Percentiles rank a stretch among this genome's conserved stretches.
Evolutionary conservation across 495 filamentous ascomycete genomes (phyloP).

Genomic region (Penicillium canescens): DNA sequence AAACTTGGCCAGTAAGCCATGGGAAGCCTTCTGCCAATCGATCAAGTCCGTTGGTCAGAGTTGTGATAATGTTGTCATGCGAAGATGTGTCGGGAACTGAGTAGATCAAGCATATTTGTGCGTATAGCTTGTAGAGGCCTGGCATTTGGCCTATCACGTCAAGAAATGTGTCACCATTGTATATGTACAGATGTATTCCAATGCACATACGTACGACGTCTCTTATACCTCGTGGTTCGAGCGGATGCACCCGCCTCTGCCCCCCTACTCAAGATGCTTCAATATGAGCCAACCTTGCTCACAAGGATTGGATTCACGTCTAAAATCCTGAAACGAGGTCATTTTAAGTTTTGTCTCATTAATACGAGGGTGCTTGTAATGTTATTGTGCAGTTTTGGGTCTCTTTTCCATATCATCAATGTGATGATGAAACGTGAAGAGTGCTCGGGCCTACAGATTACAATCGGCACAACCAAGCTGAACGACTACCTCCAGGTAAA

Average conservation of each 20-base stretch:
- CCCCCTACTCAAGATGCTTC: neutral
- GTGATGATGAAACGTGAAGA: too few species aligned
- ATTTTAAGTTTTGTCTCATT: too few species aligned
- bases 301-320: too few species aligned
- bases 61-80: slow-evolving; percentile 27
- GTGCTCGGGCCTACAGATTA: too few species aligned
- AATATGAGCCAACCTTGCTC: neutral
- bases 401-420: too few species aligned
- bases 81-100: slow-evolving; percentile 22
- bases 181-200: neutral
- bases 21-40: slow-evolving; percentile 44
- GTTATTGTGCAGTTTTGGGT: too few species aligned
- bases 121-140: slow-evolving; percentile 34
- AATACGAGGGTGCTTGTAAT: too few species aligned
- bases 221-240: neutral
- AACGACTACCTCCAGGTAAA: too few species aligned
- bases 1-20: slow-evolving; percentile 56
- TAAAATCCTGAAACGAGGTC: too few species aligned
- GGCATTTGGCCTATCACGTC: slow-evolving; percentile 19
- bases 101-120: slow-evolving; percentile 46
- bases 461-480: too few species aligned
- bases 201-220: neutral
- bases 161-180: neutral
- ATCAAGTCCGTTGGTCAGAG: slow-evolving; percentile 36
- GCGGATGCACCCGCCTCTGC: neutral